Evolutionary conservation across 495 filamentous ascomycete genomes (phyloP).

Genomic region (Hypomontagnella submonticulosa): DNA sequence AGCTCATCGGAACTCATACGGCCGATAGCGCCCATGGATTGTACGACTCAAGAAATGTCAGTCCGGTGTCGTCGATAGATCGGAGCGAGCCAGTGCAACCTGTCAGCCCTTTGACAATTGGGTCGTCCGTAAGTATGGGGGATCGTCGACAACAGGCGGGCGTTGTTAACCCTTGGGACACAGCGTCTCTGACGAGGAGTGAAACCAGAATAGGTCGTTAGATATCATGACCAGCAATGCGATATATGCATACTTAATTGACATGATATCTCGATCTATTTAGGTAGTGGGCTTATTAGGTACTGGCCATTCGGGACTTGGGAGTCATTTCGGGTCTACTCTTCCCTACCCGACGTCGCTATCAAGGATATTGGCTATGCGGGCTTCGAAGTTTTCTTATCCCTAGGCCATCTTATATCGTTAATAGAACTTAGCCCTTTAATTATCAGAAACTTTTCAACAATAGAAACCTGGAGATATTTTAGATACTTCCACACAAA

Average conservation of each 20-base stretch:
- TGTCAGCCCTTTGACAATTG: conserved; percentile 7
- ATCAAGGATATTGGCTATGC: background rate
- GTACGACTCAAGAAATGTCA: no score
- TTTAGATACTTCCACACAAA: no score
- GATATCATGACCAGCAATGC: conserved; percentile 5
- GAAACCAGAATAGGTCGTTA: conserved; percentile 2
- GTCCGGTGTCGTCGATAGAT: background rate
- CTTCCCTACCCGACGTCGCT: conserved; percentile 27
- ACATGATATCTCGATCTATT: conserved; percentile 15
- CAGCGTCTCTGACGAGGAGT: background rate
- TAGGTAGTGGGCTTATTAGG: conserved; percentile 13
- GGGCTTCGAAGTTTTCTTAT: background rate
- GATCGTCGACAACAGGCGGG: background rate
- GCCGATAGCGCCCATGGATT: no score
- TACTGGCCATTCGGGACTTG: conserved; percentile 1
- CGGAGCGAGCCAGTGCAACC: background rate
- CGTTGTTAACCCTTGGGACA: background rate
- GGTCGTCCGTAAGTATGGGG: no score
- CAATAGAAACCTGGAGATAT: no score
- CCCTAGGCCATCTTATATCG: background rate
- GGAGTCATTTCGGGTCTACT: conserved; percentile 12
- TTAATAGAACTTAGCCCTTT: background rate
- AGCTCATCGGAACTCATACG: background rate
- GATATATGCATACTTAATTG: conserved; percentile 7
- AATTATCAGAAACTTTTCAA: no score